Percentiles rank a stretch among this genome's conserved stretches.
Conservation (phyloP, 1,139 yeast species). For the Arxiozyma telluris region DNA sequence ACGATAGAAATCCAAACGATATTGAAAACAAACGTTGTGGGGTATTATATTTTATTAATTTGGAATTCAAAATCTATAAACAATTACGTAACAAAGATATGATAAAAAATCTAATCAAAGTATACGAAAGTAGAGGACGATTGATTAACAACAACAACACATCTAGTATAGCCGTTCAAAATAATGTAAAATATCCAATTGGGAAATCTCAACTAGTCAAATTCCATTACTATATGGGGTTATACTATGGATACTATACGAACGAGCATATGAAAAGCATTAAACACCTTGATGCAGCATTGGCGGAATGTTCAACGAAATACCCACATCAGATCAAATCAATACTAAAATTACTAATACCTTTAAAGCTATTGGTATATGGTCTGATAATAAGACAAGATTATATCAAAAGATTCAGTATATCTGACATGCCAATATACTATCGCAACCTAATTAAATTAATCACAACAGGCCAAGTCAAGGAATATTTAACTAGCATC, state of each 20-base stretch:
- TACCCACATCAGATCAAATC: conserved; percentile 30
- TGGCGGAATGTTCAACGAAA: conserved; percentile 31
- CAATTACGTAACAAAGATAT: conserved; percentile 60
- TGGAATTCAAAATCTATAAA: conserved; percentile 66
- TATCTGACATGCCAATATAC: neutral
- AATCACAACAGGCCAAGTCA: conserved; percentile 47
- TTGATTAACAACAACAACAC: neutral
- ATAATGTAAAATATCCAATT: neutral
- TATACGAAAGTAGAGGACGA: conserved; percentile 36
- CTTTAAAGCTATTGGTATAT: conserved; percentile 34
- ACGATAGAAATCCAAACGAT: conserved; percentile 58
- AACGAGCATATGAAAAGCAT: conserved; percentile 17
- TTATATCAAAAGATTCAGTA: neutral
- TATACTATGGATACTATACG: conserved; percentile 26
- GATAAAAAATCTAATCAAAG: conserved; percentile 72
- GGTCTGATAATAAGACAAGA: neutral
- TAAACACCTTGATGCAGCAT: conserved; percentile 17
- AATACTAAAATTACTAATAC: conserved; percentile 46
- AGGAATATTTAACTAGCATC: conserved; percentile 31
- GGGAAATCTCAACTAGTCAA: conserved; percentile 11
- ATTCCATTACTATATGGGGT: conserved; percentile 25
- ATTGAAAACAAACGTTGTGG: conserved; percentile 49
- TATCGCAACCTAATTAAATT: conserved; percentile 46
- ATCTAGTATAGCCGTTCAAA: neutral
- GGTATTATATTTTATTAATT: conserved; percentile 65